Evolutionary conservation across 2,329 filamentous ascomycete genomes (phyloP).

Genomic region (Calonectria pseudoturangicola): DNA sequence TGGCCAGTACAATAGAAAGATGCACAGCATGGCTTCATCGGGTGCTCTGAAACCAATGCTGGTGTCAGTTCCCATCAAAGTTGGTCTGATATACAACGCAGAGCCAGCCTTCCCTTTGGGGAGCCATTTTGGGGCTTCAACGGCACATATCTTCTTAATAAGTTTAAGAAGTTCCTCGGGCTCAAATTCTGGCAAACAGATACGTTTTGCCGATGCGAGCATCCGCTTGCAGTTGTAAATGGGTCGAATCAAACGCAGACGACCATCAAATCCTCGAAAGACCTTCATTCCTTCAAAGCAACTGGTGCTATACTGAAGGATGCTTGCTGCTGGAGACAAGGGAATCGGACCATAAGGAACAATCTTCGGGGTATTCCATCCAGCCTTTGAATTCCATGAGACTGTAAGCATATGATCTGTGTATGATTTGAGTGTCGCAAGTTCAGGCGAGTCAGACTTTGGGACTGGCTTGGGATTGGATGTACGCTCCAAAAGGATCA

Average conservation of each 20-base stretch:
- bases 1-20: constrained; percentile 13
- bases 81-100: constrained; percentile 15
- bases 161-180: constrained; percentile 28
- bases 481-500: background rate
- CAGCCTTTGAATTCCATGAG: constrained; percentile 14
- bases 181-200: constrained; percentile 29
- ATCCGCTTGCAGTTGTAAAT: constrained; percentile 36
- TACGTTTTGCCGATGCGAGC: constrained; percentile 27
- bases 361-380: constrained; percentile 29
- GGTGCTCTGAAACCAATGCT: constrained; percentile 10
- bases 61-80: background rate
- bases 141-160: constrained; percentile 9
- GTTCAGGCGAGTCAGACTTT: constrained; percentile 7
- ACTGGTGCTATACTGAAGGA: constrained; percentile 35
- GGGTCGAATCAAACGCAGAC: constrained; percentile 32
- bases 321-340: constrained; percentile 32
- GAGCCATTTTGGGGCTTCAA: constrained; percentile 36
- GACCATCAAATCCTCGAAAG: constrained; percentile 33
- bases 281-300: constrained; percentile 41
- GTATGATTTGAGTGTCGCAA: constrained; percentile 11
- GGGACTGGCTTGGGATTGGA: constrained; percentile 22
- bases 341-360: constrained; percentile 30
- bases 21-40: constrained; percentile 6
- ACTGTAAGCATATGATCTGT: constrained; percentile 37
- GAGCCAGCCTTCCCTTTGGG: constrained; percentile 17